Evolutionary conservation across 176 grass and related monocot species (phyloP).

Genomic region (Metroxylon sagu): DNA sequence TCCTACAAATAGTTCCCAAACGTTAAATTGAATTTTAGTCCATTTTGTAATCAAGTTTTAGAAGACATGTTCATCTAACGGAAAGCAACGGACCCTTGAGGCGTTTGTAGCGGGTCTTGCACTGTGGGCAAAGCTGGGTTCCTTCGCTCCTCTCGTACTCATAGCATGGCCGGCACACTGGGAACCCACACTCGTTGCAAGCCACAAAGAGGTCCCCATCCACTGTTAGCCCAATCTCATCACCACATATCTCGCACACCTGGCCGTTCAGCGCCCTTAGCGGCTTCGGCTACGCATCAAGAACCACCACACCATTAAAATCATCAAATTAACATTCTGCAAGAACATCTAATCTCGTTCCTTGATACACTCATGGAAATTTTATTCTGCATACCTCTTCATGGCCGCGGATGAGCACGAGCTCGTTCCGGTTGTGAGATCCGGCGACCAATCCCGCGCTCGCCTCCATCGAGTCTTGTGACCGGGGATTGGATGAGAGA

Average conservation of each 20-base stretch:
- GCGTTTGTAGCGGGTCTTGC: conserved; percentile 98
- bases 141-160: conserved; percentile 97
- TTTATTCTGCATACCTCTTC: conserved; percentile 43
- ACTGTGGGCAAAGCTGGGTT: conserved; percentile 91
- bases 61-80: not conserved
- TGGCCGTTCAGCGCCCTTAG: conserved; percentile 71
- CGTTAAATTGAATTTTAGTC: too few species aligned
- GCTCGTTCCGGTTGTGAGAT: conserved; percentile 93
- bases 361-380: too few species aligned
- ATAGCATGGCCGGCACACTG: conserved; percentile 93
- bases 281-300: conserved; percentile 44
- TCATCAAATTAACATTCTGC: not conserved
- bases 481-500: not conserved
- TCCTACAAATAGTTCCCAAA: too few species aligned
- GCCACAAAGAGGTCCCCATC: conserved; percentile 91
- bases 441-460: conserved; percentile 79
- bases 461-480: conserved; percentile 42
- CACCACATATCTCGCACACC: conserved; percentile 98
- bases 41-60: too few species aligned
- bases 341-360: too few species aligned
- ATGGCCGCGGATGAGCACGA: conserved; percentile 91
- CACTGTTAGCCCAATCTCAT: conserved; percentile 65
- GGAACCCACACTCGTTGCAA: conserved; percentile 98
- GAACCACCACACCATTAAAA: not conserved
- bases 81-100: conserved; percentile 50